Base-by-base conservation (phyloP, 305 asterid species). In the Ruellia speciosa region DNA sequence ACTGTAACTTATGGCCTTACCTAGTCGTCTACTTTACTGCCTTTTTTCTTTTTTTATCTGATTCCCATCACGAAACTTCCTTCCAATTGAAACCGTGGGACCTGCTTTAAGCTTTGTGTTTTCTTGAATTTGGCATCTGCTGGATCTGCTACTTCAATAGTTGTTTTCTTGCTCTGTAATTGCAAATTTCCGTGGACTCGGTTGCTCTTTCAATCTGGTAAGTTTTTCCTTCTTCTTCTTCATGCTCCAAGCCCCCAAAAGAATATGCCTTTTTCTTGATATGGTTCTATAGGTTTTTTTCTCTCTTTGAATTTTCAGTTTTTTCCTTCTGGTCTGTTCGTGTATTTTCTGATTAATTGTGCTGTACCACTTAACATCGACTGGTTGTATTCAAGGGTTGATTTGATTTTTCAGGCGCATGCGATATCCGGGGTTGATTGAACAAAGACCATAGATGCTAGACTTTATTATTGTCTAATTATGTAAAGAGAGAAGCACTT, bases 31-130 rank as follows among this genome's bases (percentile, higher is more conserved):
- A 4, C 46, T 35, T 14, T 18, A 49, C 7, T 46, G 14, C 62
- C 60, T 62, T 63, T 59, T 62, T 24, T n/a, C n/a, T n/a, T 4
- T 24, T 24, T 24, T 24, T 4, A 24, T 24, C 52, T 62, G 69
- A 62, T 65, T 59, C 72, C 48, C 71, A 66, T 63, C 65, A 57
- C 64, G 59, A 69, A 72, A 66, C 63, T 67, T 75, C 72, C 39
- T 18, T 15, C 18, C 24, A 40, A 47, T 47, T 47, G 9, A 47
- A 1, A 39, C 16, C 11, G 71, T 63, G 75, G 78, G 78, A 15
- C 75, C 73, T 15, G 49, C 54, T 43, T 18, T n/a, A 14, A 67
- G 33, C 64, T 56, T 6, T 62, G 3, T 63, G 50, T 51, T 70
- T 58, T 40, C 74, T 64, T 70, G 54, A 70, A 46, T 57, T 59